Evolutionary conservation across 2,329 filamentous ascomycete genomes (phyloP).

Genomic region (Phialophora expanda): DNA sequence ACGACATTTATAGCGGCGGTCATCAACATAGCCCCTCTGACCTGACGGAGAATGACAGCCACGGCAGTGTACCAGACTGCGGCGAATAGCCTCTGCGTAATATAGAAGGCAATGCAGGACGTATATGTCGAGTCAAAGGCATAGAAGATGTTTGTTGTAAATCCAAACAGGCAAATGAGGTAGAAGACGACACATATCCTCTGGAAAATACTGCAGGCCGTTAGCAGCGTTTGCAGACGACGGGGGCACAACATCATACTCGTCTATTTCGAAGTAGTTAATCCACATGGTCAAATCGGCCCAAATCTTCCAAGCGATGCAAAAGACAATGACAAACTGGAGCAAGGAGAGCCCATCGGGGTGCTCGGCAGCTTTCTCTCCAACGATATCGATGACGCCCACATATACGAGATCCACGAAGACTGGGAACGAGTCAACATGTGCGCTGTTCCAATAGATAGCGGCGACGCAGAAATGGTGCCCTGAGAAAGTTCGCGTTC

Average conservation of each 20-base stretch:
- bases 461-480: background rate
- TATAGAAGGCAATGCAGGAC: slow-evolving; percentile 65
- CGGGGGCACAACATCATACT: slow-evolving; percentile 34
- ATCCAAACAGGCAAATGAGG: slow-evolving; percentile 65
- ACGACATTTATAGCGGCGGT: slow-evolving; percentile 54
- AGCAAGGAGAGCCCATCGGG: slow-evolving; percentile 52
- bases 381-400: slow-evolving; percentile 53
- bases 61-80: slow-evolving; percentile 47
- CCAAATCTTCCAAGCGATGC: slow-evolving; percentile 56
- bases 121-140: slow-evolving; percentile 61
- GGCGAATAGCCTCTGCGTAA: slow-evolving; percentile 62
- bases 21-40: slow-evolving; percentile 61
- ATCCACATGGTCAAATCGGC: slow-evolving; percentile 58
- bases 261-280: slow-evolving; percentile 61
- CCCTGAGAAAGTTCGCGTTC: too few relatives aligned
- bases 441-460: background rate
- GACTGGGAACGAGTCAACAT: slow-evolving; percentile 34
- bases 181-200: slow-evolving; percentile 62
- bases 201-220: slow-evolving; percentile 45
- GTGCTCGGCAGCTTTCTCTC: slow-evolving; percentile 55
- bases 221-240: background rate
- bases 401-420: slow-evolving; percentile 59
- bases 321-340: slow-evolving; percentile 57
- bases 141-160: slow-evolving; percentile 54
- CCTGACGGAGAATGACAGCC: slow-evolving; percentile 56